Evolutionary conservation across 257 asterid species (phyloP).

Genomic region (Nyctanthes arbortristis): DNA sequence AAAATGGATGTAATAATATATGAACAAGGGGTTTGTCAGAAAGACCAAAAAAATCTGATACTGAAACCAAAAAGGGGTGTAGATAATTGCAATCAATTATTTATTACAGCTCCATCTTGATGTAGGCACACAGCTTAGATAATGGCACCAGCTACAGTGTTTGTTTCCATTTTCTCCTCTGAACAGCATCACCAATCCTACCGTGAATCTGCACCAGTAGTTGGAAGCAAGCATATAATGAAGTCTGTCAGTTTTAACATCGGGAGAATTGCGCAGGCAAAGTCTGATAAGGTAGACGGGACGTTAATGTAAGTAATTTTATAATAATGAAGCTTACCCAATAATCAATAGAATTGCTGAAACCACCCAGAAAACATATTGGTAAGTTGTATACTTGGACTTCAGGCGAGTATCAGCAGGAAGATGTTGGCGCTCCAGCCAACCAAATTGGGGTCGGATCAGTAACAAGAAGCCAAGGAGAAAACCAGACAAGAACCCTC

Average conservation of each 20-base stretch:
- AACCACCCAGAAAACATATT: constrained; percentile 48
- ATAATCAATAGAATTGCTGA: constrained; percentile 53
- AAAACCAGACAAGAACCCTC: constrained; percentile 78
- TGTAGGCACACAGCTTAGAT: constrained; percentile 85
- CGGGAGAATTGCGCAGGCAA: neutral
- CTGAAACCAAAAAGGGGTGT: neutral
- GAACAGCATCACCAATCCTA: constrained; percentile 71
- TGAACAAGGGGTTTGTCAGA: constrained; percentile 9
- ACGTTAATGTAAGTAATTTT: too few relatives aligned
- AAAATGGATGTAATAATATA: constrained; percentile 23
- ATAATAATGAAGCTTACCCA: constrained; percentile 52
- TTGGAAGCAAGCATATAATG: neutral
- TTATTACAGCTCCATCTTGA: constrained; percentile 84
- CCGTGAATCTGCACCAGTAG: constrained; percentile 48
- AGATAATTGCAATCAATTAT: constrained; percentile 6
- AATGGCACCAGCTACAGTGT: constrained; percentile 89
- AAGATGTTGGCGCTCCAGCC: constrained; percentile 53
- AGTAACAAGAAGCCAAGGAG: constrained; percentile 76
- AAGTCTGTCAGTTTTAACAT: neutral
- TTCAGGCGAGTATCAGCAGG: constrained; percentile 60
- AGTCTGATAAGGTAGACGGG: neutral
- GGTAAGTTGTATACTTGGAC: constrained; percentile 70
- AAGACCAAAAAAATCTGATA: neutral
- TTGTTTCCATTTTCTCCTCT: constrained; percentile 72
- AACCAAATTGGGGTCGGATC: constrained; percentile 86